Evolutionary conservation across 257 asterid genomes (phyloP), one percentile per base, ranked within the genome.

Genomic region (Hygrophila difformis): DNA sequence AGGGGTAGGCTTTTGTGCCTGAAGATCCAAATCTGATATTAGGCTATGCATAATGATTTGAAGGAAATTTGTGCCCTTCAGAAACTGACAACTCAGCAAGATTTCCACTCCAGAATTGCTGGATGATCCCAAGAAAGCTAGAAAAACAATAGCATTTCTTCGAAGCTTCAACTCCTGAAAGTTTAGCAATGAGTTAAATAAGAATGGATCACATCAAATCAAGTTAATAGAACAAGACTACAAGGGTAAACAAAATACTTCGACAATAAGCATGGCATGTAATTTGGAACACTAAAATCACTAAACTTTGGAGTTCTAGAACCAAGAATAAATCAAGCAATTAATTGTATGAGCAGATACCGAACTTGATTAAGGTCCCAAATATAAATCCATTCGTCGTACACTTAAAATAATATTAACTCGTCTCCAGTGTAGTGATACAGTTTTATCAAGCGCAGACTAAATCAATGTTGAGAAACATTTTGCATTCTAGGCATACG

Each of bases 141-240:
- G 78, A 53, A 82, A 67, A 59, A 48, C 60, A 57, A 89, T 66
- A 42, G 88, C 72, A 63, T 76, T 69, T 67, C 72, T 80, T 18
- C 93, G 96, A 56, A 89, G 96, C 82, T 70, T 75, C 83, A 89
- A 62, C 65, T 77, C 95, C 97, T 89, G 93, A 64, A 68, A 57
- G 48, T 67, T 29, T 0, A 53, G 57, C 33, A 54, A 35, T 56
- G 9, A 18, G 37, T 14, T 4, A 33, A 5, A 55, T 1, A 17
- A 23, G 33, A 22, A 3, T 53, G n/a, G n/a, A n/a, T n/a, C n/a
- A n/a, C n/a, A n/a, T n/a, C n/a, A n/a, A n/a, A n/a, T n/a, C n/a
- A n/a, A n/a, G n/a, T n/a, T n/a, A n/a, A n/a, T n/a, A n/a, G n/a
- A n/a, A n/a, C n/a, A n/a, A n/a, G n/a, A n/a, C 15, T 39, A 34